Conservation (phyloP, 495 filamentous ascomycete species). For the Podospora appendiculata region DNA sequence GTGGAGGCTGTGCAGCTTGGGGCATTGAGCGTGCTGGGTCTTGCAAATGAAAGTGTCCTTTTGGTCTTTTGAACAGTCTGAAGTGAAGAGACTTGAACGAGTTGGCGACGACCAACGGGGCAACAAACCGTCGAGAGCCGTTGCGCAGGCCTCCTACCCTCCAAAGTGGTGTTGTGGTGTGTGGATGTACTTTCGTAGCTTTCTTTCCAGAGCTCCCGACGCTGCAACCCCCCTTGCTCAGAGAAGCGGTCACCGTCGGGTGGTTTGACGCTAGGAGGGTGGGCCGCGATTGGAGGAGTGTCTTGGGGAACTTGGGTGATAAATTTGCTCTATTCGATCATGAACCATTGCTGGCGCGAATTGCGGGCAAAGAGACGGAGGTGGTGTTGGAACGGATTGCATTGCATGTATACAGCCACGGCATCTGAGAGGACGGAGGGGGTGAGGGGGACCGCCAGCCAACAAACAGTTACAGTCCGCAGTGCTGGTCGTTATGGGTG, state of each 20-base stretch:
- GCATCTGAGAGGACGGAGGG: background rate
- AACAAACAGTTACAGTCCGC: background rate
- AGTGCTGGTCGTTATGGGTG: background rate
- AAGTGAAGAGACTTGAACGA: too few relatives aligned
- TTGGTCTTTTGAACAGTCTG: too few relatives aligned
- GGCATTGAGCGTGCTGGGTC: too few relatives aligned
- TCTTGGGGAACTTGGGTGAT: background rate
- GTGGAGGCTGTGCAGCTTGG: too few relatives aligned
- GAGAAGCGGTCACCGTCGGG: slow-evolving; percentile 16
- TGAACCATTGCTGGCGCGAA: background rate
- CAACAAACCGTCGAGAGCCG: too few relatives aligned
- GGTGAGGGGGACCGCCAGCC: too few relatives aligned
- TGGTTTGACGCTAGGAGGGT: background rate
- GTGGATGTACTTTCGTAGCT: background rate
- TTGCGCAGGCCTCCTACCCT: too few relatives aligned
- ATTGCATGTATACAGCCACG: background rate
- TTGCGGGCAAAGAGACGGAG: background rate
- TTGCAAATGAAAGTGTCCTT: too few relatives aligned
- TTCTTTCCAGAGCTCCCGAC: background rate
- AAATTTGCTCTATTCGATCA: background rate
- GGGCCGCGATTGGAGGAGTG: slow-evolving; percentile 8
- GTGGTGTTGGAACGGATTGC: background rate
- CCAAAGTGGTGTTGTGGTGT: too few relatives aligned
- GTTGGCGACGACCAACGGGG: too few relatives aligned
- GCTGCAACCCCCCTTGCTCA: background rate